Base-by-base conservation (phyloP, 352 stramenopile species). In the Phytopythium aichiense region DNA sequence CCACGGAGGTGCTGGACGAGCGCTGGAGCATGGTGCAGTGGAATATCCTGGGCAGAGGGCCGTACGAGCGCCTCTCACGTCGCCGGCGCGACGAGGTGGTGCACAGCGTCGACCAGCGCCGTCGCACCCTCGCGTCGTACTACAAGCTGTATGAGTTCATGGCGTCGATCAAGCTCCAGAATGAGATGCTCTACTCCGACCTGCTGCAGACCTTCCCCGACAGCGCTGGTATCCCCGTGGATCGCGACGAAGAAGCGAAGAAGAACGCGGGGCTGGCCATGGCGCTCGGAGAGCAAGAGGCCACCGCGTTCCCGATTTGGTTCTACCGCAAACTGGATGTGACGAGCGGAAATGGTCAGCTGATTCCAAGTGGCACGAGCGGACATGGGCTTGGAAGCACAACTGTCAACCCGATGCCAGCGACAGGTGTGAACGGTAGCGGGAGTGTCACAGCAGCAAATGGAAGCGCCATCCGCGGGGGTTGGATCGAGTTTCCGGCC, bases 91-190 rank as follows among this genome's bases (percentile, higher is more conserved):
- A 57, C 4, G 85, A 94, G 46, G 82, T 94, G 11, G 80, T 94
- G 46, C 59, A 74, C 43, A 92, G 81, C 16, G 86, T 94, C 49
- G 63, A 84, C 45, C 79, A 91, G 69, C 81, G 85, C 55, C 82
- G 88, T 65, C 78, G 73, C 28, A 81, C 83, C 49, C 84, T 92
- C 57, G 72, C 84, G 51, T 92, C 83, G 15, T 73, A 77, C 37
- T 92, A 84, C 67, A 92, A 92, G 58, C 66, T 89, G 37, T 94
- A 87, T 60, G 85, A 94, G 74, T 94, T 94, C 61, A 79, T 92
- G 64, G 77, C 84, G 51, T 90, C 74, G 25, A 90, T 94, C 74
- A 86, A 87, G 55, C 58, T 92, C 57, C 85, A 94, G 65, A 94
- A 92, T 54, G 85, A 92, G 67, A 91, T 91, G 80, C 71, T 94